A percentile compares a stretch with the other conserved stretches of the same genome.
Conservation (phyloP, 2,329 filamentous ascomycete genomes). For the Stachybotrys chlorohalonatus region DNA sequence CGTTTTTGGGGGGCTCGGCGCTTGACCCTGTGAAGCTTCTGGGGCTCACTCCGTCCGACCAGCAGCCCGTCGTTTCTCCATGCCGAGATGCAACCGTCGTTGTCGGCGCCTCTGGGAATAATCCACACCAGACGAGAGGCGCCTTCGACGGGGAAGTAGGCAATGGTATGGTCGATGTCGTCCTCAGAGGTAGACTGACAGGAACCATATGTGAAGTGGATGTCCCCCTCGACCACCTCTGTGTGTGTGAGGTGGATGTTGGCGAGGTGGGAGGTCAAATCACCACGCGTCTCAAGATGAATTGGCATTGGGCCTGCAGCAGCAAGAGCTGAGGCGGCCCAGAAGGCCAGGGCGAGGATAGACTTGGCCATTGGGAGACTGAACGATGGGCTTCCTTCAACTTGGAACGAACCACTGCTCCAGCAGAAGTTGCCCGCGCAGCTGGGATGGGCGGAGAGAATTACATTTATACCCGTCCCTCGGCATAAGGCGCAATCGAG, state of each 20-base stretch:
- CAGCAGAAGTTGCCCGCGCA: background rate
- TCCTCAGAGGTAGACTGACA: slow-evolving; percentile 7
- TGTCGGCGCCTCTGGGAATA: slow-evolving; percentile 10
- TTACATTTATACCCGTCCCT: background rate
- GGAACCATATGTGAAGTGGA: slow-evolving; percentile 11
- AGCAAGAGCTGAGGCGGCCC: background rate
- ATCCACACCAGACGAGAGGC: slow-evolving; percentile 4
- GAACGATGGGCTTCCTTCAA: background rate
- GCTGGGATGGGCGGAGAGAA: background rate
- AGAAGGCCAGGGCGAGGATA: background rate
- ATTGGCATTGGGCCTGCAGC: slow-evolving; percentile 11
- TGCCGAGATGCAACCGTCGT: slow-evolving; percentile 30
- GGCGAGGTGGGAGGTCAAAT: slow-evolving; percentile 23
- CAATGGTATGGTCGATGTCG: slow-evolving; percentile 10
- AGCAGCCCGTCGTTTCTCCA: slow-evolving; percentile 21
- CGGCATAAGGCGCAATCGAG: background rate
- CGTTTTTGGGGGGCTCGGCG: slow-evolving; percentile 1
- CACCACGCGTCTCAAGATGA: slow-evolving; percentile 23
- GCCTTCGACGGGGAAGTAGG: background rate
- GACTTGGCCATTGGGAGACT: background rate
- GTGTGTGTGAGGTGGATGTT: slow-evolving; percentile 12
- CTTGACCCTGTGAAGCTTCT: slow-evolving; percentile 12
- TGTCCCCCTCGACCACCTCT: slow-evolving; percentile 5
- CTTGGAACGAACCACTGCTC: background rate
- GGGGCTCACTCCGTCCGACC: slow-evolving; percentile 23